Conservation (phyloP, 2,329 filamentous ascomycete species). For the Byssoonygena ceratinophila region DNA sequence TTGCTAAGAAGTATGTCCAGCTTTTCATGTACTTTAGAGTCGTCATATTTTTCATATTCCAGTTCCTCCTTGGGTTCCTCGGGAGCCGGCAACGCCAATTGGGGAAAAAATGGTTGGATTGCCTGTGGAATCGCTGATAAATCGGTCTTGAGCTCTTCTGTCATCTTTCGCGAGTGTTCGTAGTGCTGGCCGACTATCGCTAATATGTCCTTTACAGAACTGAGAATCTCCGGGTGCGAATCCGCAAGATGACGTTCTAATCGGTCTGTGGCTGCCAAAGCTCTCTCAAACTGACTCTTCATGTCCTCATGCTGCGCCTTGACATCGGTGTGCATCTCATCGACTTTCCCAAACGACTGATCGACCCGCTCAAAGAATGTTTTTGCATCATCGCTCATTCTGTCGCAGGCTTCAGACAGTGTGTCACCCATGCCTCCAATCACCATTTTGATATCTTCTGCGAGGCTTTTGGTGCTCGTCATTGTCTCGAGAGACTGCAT, state of each 20-base stretch:
- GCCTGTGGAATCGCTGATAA: slow-evolving; percentile 40
- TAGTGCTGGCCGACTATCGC: slow-evolving; percentile 74
- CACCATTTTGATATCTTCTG: slow-evolving; percentile 76
- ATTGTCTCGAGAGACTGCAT: slow-evolving; percentile 63
- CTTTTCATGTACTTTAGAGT: slow-evolving; percentile 48
- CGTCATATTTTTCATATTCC: slow-evolving; percentile 62
- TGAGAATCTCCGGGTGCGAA: slow-evolving; percentile 77
- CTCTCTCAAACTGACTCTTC: slow-evolving; percentile 66
- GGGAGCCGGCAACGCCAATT: slow-evolving; percentile 21
- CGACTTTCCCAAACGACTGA: slow-evolving; percentile 62
- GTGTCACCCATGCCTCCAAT: slow-evolving; percentile 74
- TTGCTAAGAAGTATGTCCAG: slow-evolving; percentile 39
- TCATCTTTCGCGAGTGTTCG: slow-evolving; percentile 66
- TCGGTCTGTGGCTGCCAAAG: slow-evolving; percentile 60
- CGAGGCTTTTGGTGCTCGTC: slow-evolving; percentile 62
- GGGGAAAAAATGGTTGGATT: slow-evolving; percentile 49
- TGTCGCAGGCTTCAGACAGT: slow-evolving; percentile 72
- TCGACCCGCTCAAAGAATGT: slow-evolving; percentile 76
- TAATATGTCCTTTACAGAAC: slow-evolving; percentile 76
- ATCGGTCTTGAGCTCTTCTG: slow-evolving; percentile 50
- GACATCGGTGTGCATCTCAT: slow-evolving; percentile 58
- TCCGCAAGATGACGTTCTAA: slow-evolving; percentile 71
- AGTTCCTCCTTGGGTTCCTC: slow-evolving; percentile 20
- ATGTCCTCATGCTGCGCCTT: slow-evolving; percentile 75
- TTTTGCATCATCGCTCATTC: slow-evolving; percentile 76